Evolutionary conservation across 148 eudicot genomes (phyloP), one percentile per base, ranked within the genome.

Genomic region (Persicaria tinctoria): DNA sequence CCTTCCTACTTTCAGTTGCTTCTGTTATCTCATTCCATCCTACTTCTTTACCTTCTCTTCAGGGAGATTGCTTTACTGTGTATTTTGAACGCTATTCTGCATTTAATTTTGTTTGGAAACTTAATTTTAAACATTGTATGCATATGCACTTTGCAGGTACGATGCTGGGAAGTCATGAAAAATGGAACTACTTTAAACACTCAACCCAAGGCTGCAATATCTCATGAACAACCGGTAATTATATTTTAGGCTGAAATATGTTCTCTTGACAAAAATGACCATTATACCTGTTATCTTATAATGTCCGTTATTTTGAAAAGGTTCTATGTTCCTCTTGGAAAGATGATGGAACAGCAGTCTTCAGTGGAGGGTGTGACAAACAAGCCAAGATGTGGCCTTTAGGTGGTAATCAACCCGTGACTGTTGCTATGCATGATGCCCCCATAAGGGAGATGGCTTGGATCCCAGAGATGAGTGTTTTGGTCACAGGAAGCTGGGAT

Each of bases 371-470:
- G 63, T 90, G 96, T 76, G 97, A 91, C 84, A 94, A 94, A 73
- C 98, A 89, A 76, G 96, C 85, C 13, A 94, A 94, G 78, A 94
- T 94, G 98, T 94, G 97, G 98, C 93, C 89, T 18, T 70, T 82
- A 73, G 85, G 91, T 77, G 95, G 89, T 79, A 89, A 85, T 47
- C 97, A 87, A 80, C 84, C 97, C 0, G 82, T 91, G 20, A 88
- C 91, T 38, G 98, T 94, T 66, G 98, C 90, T 47, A 82, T 85
- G 91, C 98, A 94, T 75, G 97, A 94, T 84, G 95, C 93, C 45
- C 96, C 98, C 17, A 81, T 94, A 23, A 94, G 88, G 79, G 93
- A 91, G 68, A 77, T 94, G 56, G 98, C 97, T 57, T 94, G 98
- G 98, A 88, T 94, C 70, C 96, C 96, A 46, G 97, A 91, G 80